Conservation (phyloP, 257 asterid genomes). For the Plantago ovata region DNA sequence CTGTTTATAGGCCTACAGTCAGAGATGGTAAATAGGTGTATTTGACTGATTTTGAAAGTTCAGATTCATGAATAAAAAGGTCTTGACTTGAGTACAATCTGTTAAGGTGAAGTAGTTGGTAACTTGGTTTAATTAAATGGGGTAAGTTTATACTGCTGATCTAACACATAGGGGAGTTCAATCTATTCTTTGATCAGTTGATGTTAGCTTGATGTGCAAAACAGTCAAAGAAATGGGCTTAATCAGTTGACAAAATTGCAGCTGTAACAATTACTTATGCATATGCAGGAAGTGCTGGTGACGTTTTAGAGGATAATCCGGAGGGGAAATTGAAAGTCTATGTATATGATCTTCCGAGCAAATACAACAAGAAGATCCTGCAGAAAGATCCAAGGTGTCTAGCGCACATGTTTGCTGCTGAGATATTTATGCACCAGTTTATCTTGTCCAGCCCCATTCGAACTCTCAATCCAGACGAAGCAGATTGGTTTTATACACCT, state of each 20-base stretch:
- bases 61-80: no score
- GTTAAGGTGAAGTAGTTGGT: no score
- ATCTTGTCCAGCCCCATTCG: slow-evolving; percentile 69
- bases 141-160: no score
- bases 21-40: no score
- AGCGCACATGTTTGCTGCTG: slow-evolving; percentile 91
- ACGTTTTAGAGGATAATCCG: slow-evolving; percentile 84
- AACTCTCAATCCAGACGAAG: slow-evolving; percentile 78
- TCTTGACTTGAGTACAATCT: no score
- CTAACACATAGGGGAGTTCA: no score
- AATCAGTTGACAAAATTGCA: background rate
- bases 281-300: slow-evolving; percentile 49
- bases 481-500: slow-evolving; percentile 84
- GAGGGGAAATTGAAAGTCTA: slow-evolving; percentile 74
- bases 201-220: no score
- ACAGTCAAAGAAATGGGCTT: background rate
- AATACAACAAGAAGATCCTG: slow-evolving; percentile 74
- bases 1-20: no score
- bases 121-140: no score
- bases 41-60: no score
- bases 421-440: slow-evolving; percentile 77
- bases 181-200: no score
- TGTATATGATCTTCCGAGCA: slow-evolving; percentile 84
- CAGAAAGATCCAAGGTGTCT: slow-evolving; percentile 85
- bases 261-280: background rate